Percentiles rank a stretch among this genome's conserved stretches.
Evolutionary conservation across 768 basidiomycete species (phyloP).

Genomic region (Scleroderma bovista): DNA sequence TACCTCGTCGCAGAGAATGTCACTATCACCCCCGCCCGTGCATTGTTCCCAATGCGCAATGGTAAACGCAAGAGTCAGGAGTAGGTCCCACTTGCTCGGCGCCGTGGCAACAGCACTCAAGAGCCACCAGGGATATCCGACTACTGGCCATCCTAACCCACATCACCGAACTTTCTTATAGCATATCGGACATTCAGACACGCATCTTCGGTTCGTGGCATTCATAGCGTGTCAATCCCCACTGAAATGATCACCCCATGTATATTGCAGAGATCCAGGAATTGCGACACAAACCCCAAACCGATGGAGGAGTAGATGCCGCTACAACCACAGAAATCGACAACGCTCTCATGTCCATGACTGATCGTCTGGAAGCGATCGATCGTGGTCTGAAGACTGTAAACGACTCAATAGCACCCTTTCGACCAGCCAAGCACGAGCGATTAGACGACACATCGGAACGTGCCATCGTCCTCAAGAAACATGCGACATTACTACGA

Average conservation of each 20-base stretch:
- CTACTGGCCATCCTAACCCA: conserved; percentile 75
- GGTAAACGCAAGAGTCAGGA: conserved; percentile 60
- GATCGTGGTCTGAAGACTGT: conserved; percentile 66
- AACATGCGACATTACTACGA: conserved; percentile 61
- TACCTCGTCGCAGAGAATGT: conserved; percentile 52
- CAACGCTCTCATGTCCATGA: conserved; percentile 70
- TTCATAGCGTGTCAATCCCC: conserved; percentile 1
- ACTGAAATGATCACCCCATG: conserved; percentile 9
- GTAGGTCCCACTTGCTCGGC: conserved; percentile 39
- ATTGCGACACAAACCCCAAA: conserved; percentile 80
- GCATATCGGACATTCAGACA: conserved; percentile 85
- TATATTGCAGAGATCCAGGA: conserved; percentile 76
- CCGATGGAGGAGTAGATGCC: conserved; percentile 47
- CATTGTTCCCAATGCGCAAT: conserved; percentile 36
- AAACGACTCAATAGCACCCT: conserved; percentile 59
- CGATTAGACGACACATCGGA: conserved; percentile 40
- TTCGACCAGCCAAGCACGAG: conserved; percentile 44
- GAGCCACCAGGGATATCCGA: conserved; percentile 57
- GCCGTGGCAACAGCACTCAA: conserved; percentile 22
- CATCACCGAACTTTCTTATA: conserved; percentile 83
- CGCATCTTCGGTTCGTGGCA: conserved; percentile 76
- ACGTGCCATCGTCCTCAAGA: conserved; percentile 49
- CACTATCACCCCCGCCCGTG: conserved; percentile 58
- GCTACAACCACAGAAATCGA: conserved; percentile 70
- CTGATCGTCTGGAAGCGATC: conserved; percentile 73